These are phyloP conservation scores for Kwoniella pini DNA, from an alignment of 768 basidiomycete genomes.

Conservation along the genomic window DNA sequence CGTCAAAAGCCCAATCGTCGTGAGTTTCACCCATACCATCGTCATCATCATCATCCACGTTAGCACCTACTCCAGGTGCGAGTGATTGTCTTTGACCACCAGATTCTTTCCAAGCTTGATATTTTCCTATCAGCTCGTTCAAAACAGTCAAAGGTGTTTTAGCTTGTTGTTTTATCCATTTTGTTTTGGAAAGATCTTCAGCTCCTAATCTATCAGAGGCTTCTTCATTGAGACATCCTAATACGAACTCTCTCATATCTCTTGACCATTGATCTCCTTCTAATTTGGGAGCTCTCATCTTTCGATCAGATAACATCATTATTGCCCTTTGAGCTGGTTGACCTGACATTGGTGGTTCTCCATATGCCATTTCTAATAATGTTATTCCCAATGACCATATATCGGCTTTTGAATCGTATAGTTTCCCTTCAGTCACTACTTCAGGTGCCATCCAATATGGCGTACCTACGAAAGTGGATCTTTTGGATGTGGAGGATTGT, in stretches of 20 bases:
- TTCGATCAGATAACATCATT: slow-evolving; percentile 72
- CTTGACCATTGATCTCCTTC: slow-evolving; percentile 75
- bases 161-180: slow-evolving; percentile 79
- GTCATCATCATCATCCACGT: slow-evolving; percentile 61
- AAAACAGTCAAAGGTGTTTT: slow-evolving; percentile 70
- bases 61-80: slow-evolving; percentile 56
- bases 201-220: slow-evolving; percentile 79
- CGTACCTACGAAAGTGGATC: slow-evolving; percentile 94
- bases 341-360: slow-evolving; percentile 90
- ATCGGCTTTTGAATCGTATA: slow-evolving; percentile 96
- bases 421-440: slow-evolving; percentile 80
- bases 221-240: slow-evolving; percentile 75
- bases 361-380: slow-evolving; percentile 93
- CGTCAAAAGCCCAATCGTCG: slow-evolving; percentile 54
- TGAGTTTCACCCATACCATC: slow-evolving; percentile 43
- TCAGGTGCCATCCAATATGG: slow-evolving; percentile 99
- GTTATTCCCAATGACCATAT: slow-evolving; percentile 98
- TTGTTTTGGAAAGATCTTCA: slow-evolving; percentile 77
- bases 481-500: slow-evolving; percentile 72
- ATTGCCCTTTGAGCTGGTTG: slow-evolving; percentile 81
- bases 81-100: slow-evolving; percentile 77
- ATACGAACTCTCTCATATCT: slow-evolving; percentile 85
- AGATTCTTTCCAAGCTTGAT: slow-evolving; percentile 68
- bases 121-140: slow-evolving; percentile 76
- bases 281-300: slow-evolving; percentile 76